A percentile compares a stretch with the other conserved stretches of the same genome.
Evolutionary conservation across 345 rosid genomes (phyloP).

Genomic region (Orychophragmus violaceus): DNA sequence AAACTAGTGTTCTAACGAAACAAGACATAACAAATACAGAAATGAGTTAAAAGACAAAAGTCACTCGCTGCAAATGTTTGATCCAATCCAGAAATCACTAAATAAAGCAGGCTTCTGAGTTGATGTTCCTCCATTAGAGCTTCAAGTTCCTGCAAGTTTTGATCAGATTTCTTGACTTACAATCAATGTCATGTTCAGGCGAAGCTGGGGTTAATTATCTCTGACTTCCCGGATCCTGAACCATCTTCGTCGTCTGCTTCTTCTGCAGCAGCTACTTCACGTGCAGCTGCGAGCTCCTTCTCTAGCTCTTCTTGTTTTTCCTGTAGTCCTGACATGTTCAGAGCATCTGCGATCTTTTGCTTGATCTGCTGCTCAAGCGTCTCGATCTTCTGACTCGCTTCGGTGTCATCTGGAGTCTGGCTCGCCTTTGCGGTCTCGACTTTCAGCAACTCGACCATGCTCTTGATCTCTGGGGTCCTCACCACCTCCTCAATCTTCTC

Average conservation of each 20-base stretch:
- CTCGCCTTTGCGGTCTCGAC: slow-evolving; percentile 58
- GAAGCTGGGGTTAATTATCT: slow-evolving; percentile 46
- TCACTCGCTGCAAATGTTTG: slow-evolving; percentile 8
- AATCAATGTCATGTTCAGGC: slow-evolving; percentile 24
- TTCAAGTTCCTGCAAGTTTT: slow-evolving; percentile 25
- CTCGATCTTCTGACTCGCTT: slow-evolving; percentile 44
- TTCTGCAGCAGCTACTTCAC: slow-evolving; percentile 30
- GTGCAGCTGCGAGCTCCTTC: slow-evolving; percentile 41
- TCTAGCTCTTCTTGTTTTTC: slow-evolving; percentile 49
- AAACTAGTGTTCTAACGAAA: slow-evolving; percentile 21
- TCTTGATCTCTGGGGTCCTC: slow-evolving; percentile 53
- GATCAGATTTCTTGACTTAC: slow-evolving; percentile 14
- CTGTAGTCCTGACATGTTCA: slow-evolving; percentile 48
- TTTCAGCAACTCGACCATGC: slow-evolving; percentile 54
- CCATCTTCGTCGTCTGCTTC: slow-evolving; percentile 27
- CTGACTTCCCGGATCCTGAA: slow-evolving; percentile 23
- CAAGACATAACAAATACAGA: slow-evolving; percentile 20
- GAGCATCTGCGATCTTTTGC: slow-evolving; percentile 49
- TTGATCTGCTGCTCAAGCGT: slow-evolving; percentile 57
- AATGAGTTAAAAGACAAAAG: slow-evolving; percentile 22
- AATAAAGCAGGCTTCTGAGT: slow-evolving; percentile 2
- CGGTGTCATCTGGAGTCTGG: slow-evolving; percentile 35
- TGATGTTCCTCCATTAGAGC: slow-evolving; percentile 1
- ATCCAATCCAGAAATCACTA: slow-evolving; percentile 16
- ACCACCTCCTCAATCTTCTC: slow-evolving; percentile 48